Conservation (phyloP, 2,329 filamentous ascomycete genomes). For the Fusarium tuaranense region DNA sequence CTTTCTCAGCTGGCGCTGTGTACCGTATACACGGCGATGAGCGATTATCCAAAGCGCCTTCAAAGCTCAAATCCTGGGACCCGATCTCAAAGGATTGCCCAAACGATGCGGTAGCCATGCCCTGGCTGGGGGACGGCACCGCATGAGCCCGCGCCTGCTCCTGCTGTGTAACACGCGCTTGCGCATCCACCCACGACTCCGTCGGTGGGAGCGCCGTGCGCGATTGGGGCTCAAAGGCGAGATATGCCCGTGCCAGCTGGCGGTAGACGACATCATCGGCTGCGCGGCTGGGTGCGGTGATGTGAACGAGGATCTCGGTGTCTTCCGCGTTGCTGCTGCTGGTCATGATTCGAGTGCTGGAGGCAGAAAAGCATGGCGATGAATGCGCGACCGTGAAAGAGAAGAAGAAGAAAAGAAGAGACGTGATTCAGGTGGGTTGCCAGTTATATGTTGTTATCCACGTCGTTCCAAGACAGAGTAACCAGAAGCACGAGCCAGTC, state of each 20-base stretch:
- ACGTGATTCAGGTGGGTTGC: neutral
- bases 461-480: constrained; percentile 13
- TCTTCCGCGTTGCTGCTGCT: constrained; percentile 43
- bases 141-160: constrained; percentile 5
- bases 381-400: constrained; percentile 1
- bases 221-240: constrained; percentile 56
- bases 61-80: constrained; percentile 59
- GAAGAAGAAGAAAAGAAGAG: neutral
- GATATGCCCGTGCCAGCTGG: constrained; percentile 62
- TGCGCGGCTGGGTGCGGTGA: constrained; percentile 62
- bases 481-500: constrained; percentile 28
- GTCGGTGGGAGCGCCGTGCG: constrained; percentile 20
- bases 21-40: constrained; percentile 47
- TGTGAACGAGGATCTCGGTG: constrained; percentile 68
- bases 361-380: constrained; percentile 41
- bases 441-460: constrained; percentile 21
- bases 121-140: constrained; percentile 20
- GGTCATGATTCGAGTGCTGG: constrained; percentile 40
- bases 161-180: constrained; percentile 4
- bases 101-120: constrained; percentile 24
- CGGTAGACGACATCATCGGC: constrained; percentile 63
- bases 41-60: constrained; percentile 59
- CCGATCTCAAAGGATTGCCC: constrained; percentile 44
- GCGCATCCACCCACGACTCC: neutral
- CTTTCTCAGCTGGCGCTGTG: neutral